Evolutionary conservation across 768 basidiomycete species (phyloP), one percentile per base, ranked within the genome.

Genomic region (Melanogaster broomeanus): DNA sequence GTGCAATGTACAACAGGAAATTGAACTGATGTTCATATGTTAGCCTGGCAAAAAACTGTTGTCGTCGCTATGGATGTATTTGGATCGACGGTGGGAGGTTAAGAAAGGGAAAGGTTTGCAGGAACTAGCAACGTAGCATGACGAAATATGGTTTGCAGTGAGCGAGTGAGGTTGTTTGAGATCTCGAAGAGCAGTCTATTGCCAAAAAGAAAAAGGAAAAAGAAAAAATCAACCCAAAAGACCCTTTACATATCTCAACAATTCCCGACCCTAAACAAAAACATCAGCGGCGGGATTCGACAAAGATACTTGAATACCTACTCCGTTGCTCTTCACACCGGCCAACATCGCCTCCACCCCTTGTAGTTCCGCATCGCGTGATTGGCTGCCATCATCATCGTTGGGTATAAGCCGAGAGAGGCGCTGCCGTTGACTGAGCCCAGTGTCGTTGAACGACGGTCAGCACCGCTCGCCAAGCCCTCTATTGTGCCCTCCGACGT

Each of bases 381-480:
- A 15, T 78, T 79, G 64, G 62, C 69, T n/a, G 25, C 41, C 57
- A 13, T 22, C 52, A 34, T 48, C 52, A 34, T 50, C 41, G 15
- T 37, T 49, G 21, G 55, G 41, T 28, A 51, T 45, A 58, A 68
- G 70, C 28, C 73, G 77, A 54, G 55, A 58, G 44, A 58, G 38
- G 42, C 80, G 80, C 56, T 74, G 74, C 54, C 82, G 77, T 59
- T 84, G 80, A 9, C 79, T 78, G 64, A 84, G 72, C 6, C 85
- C 85, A n/a, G 60, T 87, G 81, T 21, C 90, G 79, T 45, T 84
- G 67, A 16, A 90, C 74, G 21, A 88, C 78, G 7, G 79, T 78
- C 52, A 91, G 67, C n/a, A 89, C 83, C 11, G 90, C 90, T 31
- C 85, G 76, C 90, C 90, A 93, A n/a, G 15, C 90, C 90, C 62